Percentiles rank a stretch among this genome's conserved stretches.
phyloP scores from a whole-genome alignment of 352 stramenopile species.

The Elongisporangium anandrum region DNA sequence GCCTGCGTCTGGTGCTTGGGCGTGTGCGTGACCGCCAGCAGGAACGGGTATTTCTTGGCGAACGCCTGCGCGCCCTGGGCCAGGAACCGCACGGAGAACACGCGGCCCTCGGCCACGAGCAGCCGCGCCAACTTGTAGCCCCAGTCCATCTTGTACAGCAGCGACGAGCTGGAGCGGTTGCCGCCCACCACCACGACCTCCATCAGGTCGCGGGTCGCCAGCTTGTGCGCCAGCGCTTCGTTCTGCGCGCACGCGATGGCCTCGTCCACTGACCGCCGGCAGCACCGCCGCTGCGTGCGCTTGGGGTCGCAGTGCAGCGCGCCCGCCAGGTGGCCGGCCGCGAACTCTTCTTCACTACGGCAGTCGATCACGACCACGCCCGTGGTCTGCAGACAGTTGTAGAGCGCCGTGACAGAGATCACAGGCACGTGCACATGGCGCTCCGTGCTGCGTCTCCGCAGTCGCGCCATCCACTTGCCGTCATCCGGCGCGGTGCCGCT shows the following conservation, averaged over 20 bases:
- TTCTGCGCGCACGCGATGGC: conserved; percentile 34
- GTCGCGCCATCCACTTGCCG: conserved; percentile 9
- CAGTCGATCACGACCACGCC: conserved; percentile 68
- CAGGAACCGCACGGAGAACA: conserved; percentile 73
- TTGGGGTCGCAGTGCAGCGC: conserved; percentile 51
- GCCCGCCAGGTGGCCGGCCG: conserved; percentile 30
- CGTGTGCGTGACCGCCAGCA: conserved; percentile 21
- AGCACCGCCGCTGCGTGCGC: conserved; percentile 7
- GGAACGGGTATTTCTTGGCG: conserved; percentile 65
- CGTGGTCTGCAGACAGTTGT: conserved; percentile 66
- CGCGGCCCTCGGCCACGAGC: conserved; percentile 53
- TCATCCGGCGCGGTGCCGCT: conserved; percentile 13
- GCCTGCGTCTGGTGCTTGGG: conserved; percentile 7
- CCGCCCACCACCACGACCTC: conserved; percentile 65
- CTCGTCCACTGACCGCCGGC: conserved; percentile 48
- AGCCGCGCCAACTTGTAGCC: conserved; percentile 64
- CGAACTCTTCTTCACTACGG: conserved; percentile 45
- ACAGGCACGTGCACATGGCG: conserved; percentile 36
- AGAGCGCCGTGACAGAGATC: conserved; percentile 65
- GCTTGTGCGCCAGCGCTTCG: conserved; percentile 30
- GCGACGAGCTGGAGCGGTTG: conserved; percentile 37
- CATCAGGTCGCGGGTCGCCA: conserved; percentile 55
- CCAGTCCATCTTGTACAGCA: conserved; percentile 65
- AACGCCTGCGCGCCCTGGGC: conserved; percentile 61
- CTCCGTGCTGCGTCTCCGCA: conserved; percentile 20